A percentile compares a stretch with the other conserved stretches of the same genome.
Evolutionary conservation across 106 monocot genomes (phyloP).

Genomic region (Xerophyta viscosa): DNA sequence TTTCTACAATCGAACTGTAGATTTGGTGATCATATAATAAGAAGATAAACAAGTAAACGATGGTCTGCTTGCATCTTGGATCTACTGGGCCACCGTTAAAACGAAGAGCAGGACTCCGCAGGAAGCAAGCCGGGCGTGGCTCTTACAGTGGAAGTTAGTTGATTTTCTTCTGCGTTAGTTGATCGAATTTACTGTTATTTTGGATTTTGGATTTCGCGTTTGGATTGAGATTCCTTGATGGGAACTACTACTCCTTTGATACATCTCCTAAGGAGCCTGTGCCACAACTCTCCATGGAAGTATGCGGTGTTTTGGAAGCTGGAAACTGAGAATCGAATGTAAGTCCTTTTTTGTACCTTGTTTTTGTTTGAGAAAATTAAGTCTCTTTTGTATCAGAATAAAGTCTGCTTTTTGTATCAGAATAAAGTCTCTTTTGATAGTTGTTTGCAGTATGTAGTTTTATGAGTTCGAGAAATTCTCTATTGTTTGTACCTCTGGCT

Average conservation of each 20-base stretch:
- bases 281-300: constrained; percentile 39
- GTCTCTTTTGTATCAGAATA: no score
- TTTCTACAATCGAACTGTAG: no score
- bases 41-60: no score
- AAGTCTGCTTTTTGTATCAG: no score
- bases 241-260: constrained; percentile 15
- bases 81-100: constrained; percentile 40
- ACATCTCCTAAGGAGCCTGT: constrained; percentile 43
- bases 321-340: constrained; percentile 18
- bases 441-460: constrained; percentile 2
- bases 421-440: no score
- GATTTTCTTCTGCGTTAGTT: no score
- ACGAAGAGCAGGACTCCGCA: constrained; percentile 48
- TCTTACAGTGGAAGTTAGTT: constrained; percentile 62
- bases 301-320: constrained; percentile 79
- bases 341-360: no score
- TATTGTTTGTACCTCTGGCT: no score
- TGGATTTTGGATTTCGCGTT: background rate
- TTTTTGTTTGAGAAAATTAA: no score
- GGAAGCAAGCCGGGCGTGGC: constrained; percentile 70
- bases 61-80: constrained; percentile 48
- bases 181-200: background rate
- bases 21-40: no score
- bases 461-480: no score
- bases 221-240: constrained; percentile 18